A percentile compares a stretch with the other conserved stretches of the same genome.
Conservation (phyloP, 208 protist genomes). For the Leishmania turanica region DNA sequence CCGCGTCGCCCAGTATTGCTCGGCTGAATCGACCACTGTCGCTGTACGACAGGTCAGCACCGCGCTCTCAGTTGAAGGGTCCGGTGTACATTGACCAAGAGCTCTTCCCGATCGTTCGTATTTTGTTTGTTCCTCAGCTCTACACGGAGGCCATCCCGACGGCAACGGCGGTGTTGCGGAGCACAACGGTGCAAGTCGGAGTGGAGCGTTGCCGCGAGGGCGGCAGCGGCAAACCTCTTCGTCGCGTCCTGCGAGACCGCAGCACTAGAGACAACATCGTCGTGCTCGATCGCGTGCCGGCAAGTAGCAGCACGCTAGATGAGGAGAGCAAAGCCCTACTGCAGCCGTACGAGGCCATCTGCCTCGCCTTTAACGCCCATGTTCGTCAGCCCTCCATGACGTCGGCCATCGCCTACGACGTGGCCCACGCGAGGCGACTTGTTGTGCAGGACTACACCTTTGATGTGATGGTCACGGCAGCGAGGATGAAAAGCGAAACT, state of each 20-base stretch:
- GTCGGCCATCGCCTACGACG: constrained; percentile 6
- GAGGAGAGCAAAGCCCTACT: constrained; percentile 2
- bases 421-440: constrained; percentile 19
- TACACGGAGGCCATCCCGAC: constrained; percentile 17
- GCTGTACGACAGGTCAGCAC: constrained; percentile 17
- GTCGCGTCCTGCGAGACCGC: constrained; percentile 3
- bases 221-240: not conserved
- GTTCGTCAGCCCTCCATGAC: constrained; percentile 1
- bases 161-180: constrained; percentile 9
- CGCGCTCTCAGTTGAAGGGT: constrained; percentile 19
- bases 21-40: not conserved
- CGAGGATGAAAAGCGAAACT: constrained; percentile 10
- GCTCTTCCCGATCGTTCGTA: constrained; percentile 26
- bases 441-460: constrained; percentile 26
- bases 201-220: constrained; percentile 5
- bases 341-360: constrained; percentile 14
- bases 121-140: constrained; percentile 27
- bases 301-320: constrained; percentile 5
- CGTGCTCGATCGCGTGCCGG: constrained; percentile 18
- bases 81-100: constrained; percentile 24
- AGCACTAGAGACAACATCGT: constrained; percentile 16
- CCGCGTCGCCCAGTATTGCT: constrained; percentile 13
- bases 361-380: constrained; percentile 22
- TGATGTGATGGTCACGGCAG: constrained; percentile 14
- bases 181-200: constrained; percentile 26